Base-by-base conservation (phyloP, 441 rosid genomes). In the Brassica balearica region DNA sequence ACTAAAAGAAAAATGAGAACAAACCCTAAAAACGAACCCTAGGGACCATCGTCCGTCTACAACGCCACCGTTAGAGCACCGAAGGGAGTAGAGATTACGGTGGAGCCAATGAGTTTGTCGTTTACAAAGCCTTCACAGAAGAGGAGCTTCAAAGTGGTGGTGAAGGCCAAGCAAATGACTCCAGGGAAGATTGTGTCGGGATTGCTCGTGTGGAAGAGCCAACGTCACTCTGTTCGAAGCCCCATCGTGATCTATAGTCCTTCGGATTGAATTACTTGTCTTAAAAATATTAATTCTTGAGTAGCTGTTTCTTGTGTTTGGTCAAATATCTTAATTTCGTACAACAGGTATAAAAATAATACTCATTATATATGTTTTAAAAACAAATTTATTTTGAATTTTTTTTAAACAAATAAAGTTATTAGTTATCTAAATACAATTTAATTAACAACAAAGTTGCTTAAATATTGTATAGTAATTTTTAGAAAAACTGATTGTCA, bases 61-160 rank as follows among this genome's bases (percentile, higher is more conserved):
- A 86, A 85, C 9, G 95, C 80, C 32, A 86, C 83, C 1, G 77
- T 88, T 0, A 74, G 43, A 14, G 88, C 89, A 65, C 91, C 94
- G 0, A 22, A 65, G 56, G 94, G 91, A 55, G 89, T 88, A 10
- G 81, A 81, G 48, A 87, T 90, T 6, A 74, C 63, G 11, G 88
- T 90, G 59, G 81, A 59, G 77, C 94, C 94, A 1, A 64, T 11
- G 80, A 84, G 77, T 71, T 78, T 90, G 55, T 27, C 75, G 65
- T 90, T 90, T 79, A 23, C 86, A n/a, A 86, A 78, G 15, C 61
- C 74, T 1, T 65, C 46, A 73, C 92, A 91, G 76, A 83, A 84
- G 71, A 82, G 90, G 68, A 88, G 94, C 79, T 94, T 94, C 79
- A 88, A 85, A 83, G 97, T 94, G 10, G 82, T 83, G 29, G 97